A percentile compares a stretch with the other conserved stretches of the same genome.
Evolutionary conservation across 2,329 filamentous ascomycete species (phyloP).

Genomic region (Cladosporium velox): DNA sequence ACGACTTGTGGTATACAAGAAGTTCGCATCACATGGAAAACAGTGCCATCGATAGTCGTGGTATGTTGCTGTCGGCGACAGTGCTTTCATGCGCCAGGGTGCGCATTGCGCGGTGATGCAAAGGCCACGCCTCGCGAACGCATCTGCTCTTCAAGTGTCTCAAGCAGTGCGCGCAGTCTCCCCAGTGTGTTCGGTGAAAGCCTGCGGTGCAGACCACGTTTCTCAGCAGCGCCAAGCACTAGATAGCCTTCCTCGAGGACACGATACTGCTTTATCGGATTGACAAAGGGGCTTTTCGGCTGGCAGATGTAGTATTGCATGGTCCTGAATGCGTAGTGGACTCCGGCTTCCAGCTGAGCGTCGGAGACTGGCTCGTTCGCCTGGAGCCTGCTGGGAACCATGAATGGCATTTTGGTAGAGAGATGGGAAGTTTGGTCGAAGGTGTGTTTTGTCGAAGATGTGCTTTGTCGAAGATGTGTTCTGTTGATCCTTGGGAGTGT

Average conservation of each 20-base stretch:
- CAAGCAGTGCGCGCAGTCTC: not conserved
- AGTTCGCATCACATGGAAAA: too few species aligned
- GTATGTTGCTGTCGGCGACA: not conserved
- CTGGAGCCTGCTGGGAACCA: not conserved
- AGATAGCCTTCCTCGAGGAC: not conserved
- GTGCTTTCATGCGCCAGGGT: not conserved
- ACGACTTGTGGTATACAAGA: too few species aligned
- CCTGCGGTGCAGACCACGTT: not conserved
- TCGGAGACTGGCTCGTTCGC: constrained; percentile 4
- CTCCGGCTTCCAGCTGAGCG: not conserved
- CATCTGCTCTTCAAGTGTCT: not conserved
- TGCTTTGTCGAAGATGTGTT: not conserved
- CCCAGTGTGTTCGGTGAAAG: not conserved
- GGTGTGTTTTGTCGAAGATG: too few species aligned
- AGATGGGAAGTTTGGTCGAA: not conserved
- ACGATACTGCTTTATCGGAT: not conserved
- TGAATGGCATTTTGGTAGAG: not conserved
- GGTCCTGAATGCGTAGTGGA: not conserved
- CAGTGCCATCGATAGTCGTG: not conserved
- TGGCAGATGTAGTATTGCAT: not conserved
- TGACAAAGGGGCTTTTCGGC: not conserved
- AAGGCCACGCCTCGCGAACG: not conserved
- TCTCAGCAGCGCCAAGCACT: not conserved
- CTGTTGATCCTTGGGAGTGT: not conserved
- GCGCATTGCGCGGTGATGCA: not conserved